Evolutionary conservation across 2,329 filamentous ascomycete genomes (phyloP).

Genomic region (Fusarium protoensiforme): DNA sequence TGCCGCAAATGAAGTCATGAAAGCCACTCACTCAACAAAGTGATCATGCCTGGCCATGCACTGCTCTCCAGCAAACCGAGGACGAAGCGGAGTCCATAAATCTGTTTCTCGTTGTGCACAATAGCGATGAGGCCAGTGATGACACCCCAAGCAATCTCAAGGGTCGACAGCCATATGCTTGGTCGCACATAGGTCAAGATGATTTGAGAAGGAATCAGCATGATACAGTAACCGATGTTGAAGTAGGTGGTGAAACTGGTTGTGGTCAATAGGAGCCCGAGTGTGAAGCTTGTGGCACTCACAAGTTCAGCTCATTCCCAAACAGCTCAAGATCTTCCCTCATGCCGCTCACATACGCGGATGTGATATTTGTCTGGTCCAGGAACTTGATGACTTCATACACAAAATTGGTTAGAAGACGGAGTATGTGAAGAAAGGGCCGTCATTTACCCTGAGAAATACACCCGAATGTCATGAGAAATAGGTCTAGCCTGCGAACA

Average conservation of each 20-base stretch:
- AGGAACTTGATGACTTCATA: neutral
- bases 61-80: neutral
- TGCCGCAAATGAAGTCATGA: rapidly evolving
- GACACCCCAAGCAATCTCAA: neutral
- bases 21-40: neutral
- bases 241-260: neutral
- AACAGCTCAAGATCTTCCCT: neutral
- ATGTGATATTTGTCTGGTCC: neutral
- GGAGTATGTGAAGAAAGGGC: neutral
- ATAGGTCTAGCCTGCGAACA: neutral
- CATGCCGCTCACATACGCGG: neutral
- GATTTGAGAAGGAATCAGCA: neutral
- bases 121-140: neutral
- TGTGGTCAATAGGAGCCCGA: neutral
- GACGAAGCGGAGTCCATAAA: neutral
- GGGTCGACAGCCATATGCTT: neutral
- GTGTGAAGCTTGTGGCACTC: neutral
- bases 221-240: neutral
- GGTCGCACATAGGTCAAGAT: neutral
- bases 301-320: neutral
- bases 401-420: neutral
- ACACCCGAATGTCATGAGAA: neutral
- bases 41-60: neutral
- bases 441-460: neutral
- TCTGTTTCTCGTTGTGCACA: neutral